phyloP scores from a whole-genome alignment of 306 rosid species.

The Prunus persica region Prunus_persica_NCBIv2 NC_034014.1:24979001-24979500 shows the following conservation, averaged over 20 bases:
- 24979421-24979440: conserved; percentile 16
- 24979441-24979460: conserved; percentile 20
- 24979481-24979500: conserved; percentile 27
- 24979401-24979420: conserved; percentile 43
- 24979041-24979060: conserved; percentile 7
- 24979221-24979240: not conserved
- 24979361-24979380: conserved; percentile 29
- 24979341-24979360: conserved; percentile 39
- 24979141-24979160: conserved; percentile 14
- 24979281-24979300: not conserved
- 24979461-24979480: conserved; percentile 26
- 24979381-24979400: conserved; percentile 20
- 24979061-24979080: conserved; percentile 16
- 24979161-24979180: not conserved
- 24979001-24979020: not conserved
- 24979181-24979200: not conserved
- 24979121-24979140: conserved; percentile 1
- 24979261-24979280: not conserved
- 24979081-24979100: not conserved
- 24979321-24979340: conserved; percentile 26
- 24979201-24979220: not conserved
- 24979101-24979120: not conserved
- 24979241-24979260: conserved; percentile 4
- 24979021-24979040: not conserved
- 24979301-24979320: not conserved